These are phyloP conservation scores for Leersia perrieri DNA, from an alignment of 176 grass and related monocot species.

Conservation along the genomic window DNA sequence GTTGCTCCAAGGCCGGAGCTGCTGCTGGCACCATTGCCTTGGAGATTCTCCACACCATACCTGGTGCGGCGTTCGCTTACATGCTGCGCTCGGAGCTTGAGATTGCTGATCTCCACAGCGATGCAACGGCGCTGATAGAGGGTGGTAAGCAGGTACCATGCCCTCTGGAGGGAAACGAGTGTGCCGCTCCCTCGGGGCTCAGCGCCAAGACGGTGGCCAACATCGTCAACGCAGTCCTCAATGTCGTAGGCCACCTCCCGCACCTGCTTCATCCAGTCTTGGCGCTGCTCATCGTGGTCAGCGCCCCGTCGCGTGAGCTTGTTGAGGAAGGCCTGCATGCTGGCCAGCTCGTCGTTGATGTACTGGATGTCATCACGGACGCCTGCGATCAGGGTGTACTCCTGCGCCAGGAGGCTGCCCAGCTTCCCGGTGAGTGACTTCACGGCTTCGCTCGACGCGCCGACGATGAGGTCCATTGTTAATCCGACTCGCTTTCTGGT, in stretches of 20 bases:
- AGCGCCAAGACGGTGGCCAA: not conserved
- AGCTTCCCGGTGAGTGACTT: not conserved
- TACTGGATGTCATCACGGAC: slow-evolving; percentile 13
- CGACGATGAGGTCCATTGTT: not conserved
- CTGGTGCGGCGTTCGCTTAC: not conserved
- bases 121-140: not conserved
- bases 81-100: not conserved
- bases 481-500: not conserved
- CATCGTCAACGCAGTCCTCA: not conserved
- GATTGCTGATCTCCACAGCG: not conserved
- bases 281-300: not conserved
- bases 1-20: fast-evolving
- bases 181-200: not conserved
- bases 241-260: not conserved
- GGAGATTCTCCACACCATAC: not conserved
- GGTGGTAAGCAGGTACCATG: not conserved
- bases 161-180: not conserved
- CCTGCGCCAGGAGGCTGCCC: not conserved
- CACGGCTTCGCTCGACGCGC: not conserved
- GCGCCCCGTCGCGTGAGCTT: not conserved
- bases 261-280: slow-evolving; percentile 15
- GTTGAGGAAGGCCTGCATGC: slow-evolving; percentile 4
- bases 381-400: not conserved
- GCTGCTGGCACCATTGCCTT: not conserved
- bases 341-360: slow-evolving; percentile 22